Evolutionary conservation across 2,329 filamentous ascomycete species (phyloP), one percentile per base, ranked within the genome.

Genomic region (Boeremia lycopersici): DNA sequence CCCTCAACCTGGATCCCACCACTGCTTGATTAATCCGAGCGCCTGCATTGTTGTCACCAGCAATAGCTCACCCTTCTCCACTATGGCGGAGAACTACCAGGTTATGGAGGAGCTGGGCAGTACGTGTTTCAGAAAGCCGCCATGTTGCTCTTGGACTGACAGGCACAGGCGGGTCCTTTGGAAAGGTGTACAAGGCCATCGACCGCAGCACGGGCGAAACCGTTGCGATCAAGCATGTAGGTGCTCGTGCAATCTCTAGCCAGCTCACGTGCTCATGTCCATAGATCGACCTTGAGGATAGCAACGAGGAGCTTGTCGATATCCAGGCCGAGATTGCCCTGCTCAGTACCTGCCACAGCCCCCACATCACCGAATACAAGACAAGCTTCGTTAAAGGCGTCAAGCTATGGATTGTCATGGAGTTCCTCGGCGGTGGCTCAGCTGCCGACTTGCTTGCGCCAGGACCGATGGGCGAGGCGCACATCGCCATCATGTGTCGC

Each of bases 351-450:
- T 99, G 95, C 79, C 89, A 90, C 64, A 97, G 93, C 73, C 89
- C 90, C 42, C 96, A 89, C 75, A 92, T 99, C 64, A 98, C 95
- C 13, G 90, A 96, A 73, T 99, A 99, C 82, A 96, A 93, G 74
- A 90, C 91, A 19, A 97, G 93, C 72, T 99, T 98, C 75, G 84
- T 98, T n/a, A 87, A 91, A 65, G 95, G 95, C 25, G 90, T 93
- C 74, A 99, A 98, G 78, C 80, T 99, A 81, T 99, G 95, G 95
- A 99, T 99, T 71, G 91, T 98, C 54, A 99, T 99, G 95, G 95
- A 99, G 76, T 99, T 89, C 71, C 81, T 99, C 10, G 95, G 95
- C 6, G 95, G 95, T 60, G 95, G 95, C 35, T 98, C 95, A 15
- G 97, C 95, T 74, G 82, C 97, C 62, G 95, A 99, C 74, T 76